Evolutionary conservation across 2,329 filamentous ascomycete genomes (phyloP), one percentile per base, ranked within the genome.

Genomic region (Aspergillus fumigatiaffinis): DNA sequence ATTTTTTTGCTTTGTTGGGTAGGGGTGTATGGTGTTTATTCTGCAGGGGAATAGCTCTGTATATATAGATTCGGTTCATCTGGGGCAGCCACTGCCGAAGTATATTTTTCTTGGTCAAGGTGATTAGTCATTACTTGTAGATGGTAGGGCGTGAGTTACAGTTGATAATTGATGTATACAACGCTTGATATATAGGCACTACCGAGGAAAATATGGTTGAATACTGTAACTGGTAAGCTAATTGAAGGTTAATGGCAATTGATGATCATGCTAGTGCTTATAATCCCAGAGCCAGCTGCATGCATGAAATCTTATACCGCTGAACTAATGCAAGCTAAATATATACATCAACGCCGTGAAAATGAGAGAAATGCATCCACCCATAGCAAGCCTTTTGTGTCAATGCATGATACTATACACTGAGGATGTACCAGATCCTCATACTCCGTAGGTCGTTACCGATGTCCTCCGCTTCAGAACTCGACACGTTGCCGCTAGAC

Each of bases 141-240:
- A 57, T 56, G n/a, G 29, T 47, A 64, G 57, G 63, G 63, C 63
- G 63, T 54, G 56, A 46, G 58, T 4, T 4, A 7, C 3, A 42
- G 5, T 29, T 38, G 9, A 29, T 23, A n/a, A 44, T 29, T 48
- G 46, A 44, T 38, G 17, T 29, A 29, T 10, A 35, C 12, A 10
- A 29, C 28, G 28, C 28, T 38, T 48, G 46, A 35, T 32, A 32
- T 32, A 12, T 12, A 12, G 29, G 25, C 25, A 26, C 4, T 6
- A 17, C 32, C 6, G 32, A 38, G 32, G 3, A 3, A 17, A 3
- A 14, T 29, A 3, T 23, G 23, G 29, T 12, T 38, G 32, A 7
- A 17, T 3, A 17, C 3, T 38, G 14, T 38, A 14, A 7, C 32
- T 1, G 5, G n/a, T n/a, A 38, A 17, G 32, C 6, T 38, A 7